These are phyloP conservation scores for Lyophyllum semitale DNA, from an alignment of 768 basidiomycete species.

Conservation along the genomic window DNA sequence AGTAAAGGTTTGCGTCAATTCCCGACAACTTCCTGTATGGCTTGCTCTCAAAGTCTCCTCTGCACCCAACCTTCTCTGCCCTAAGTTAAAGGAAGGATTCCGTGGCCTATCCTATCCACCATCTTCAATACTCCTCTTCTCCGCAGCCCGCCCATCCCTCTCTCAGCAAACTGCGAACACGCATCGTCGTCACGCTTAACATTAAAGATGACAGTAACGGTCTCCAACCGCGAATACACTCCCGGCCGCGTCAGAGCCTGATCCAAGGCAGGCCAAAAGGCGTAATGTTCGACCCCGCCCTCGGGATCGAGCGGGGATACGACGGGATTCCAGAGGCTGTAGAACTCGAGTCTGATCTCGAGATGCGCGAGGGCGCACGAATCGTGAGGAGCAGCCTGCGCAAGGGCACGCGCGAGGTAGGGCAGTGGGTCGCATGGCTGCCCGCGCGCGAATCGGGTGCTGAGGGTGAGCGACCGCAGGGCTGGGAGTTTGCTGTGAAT, in stretches of 20 bases:
- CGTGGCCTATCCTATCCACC: not conserved
- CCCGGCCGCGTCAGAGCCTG: constrained; percentile 2
- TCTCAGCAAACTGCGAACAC: not conserved
- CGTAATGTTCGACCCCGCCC: constrained; percentile 8
- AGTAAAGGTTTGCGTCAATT: no score
- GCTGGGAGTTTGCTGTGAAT: not conserved
- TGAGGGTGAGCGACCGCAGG: not conserved
- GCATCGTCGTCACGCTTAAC: not conserved
- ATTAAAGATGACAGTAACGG: not conserved
- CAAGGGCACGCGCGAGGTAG: not conserved
- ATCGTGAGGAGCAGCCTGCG: not conserved
- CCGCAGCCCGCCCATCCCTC: not conserved
- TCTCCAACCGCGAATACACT: not conserved
- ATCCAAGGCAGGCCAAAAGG: constrained; percentile 11
- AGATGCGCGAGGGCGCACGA: constrained; percentile 5
- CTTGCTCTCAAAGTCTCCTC: no score
- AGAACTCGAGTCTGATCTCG: constrained; percentile 8
- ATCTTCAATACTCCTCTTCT: not conserved
- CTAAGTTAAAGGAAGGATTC: no score
- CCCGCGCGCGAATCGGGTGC: constrained; percentile 7
- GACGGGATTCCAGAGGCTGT: constrained; percentile 15
- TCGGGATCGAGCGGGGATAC: constrained; percentile 12
- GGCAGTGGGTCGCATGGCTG: constrained; percentile 9
- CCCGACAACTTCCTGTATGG: no score
- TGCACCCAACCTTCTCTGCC: no score